These are phyloP conservation scores for Gonapodya prolifera DNA, from an alignment of 192 early-diverging fungal genomes.

Conservation along the genomic window DNA sequence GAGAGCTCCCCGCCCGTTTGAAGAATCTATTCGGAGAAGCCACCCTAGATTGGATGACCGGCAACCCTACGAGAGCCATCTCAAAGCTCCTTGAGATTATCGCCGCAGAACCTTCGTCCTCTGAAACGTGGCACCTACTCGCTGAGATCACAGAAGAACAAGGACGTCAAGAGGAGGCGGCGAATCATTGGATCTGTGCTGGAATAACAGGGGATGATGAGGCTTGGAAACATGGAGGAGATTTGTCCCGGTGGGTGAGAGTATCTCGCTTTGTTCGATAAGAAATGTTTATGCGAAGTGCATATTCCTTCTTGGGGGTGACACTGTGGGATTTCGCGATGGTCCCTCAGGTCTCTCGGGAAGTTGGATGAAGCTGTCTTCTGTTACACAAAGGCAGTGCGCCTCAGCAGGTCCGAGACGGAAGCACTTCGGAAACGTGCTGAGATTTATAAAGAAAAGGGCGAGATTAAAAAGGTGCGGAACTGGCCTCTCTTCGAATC, in stretches of 20 bases:
- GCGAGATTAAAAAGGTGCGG: neutral
- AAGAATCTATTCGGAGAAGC: too few species aligned
- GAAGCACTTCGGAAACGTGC: neutral
- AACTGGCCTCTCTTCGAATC: too few species aligned
- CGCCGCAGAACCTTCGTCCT: neutral
- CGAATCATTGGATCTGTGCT: neutral
- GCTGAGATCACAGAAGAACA: neutral
- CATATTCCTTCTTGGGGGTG: neutral
- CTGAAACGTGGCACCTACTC: neutral
- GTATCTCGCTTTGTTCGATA: neutral
- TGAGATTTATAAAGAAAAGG: neutral
- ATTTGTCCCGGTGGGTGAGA: neutral
- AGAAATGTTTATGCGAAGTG: neutral
- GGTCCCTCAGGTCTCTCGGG: neutral
- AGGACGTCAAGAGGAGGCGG: neutral
- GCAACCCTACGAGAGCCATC: too few species aligned
- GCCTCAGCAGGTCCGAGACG: neutral
- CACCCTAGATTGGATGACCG: too few species aligned
- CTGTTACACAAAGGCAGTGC: neutral
- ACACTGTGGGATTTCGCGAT: neutral
- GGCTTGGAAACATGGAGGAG: neutral
- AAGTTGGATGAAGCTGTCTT: neutral
- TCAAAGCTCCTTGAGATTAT: neutral
- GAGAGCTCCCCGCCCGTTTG: too few species aligned
- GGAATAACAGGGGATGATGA: neutral